Base-by-base conservation (phyloP, 2,329 filamentous ascomycete genomes). In the Fusarium nurragi region DNA sequence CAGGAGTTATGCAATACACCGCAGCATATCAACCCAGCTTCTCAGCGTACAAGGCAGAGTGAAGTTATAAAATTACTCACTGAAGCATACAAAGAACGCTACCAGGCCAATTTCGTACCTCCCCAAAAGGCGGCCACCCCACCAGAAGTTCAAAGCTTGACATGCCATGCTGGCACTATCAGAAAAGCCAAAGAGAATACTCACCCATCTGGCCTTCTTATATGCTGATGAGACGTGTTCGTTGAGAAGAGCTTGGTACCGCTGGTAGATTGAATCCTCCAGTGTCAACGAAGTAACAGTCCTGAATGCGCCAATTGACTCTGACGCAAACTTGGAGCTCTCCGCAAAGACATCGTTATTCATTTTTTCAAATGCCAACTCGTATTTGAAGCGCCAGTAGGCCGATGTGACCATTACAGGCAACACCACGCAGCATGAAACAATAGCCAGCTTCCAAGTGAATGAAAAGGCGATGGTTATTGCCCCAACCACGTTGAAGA, bases 371-470 rank as follows among this genome's bases (percentile, higher is more conserved):
- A 92, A 91, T 60, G 88, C 79, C n/a, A 87, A 74, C 73, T 90
- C 88, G 65, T 85, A 86, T 60, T 77, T 81, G 65, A 86, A 76
- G 2, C 84, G 81, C 74, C 80, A 83, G 68, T 80, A 87, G 0
- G 80, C 81, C 0, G 81, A 79, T 6, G 74, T 52, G 5, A 86
- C 64, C 40, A 81, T 78, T 21, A 87, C 71, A 1, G 85, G 85
- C 51, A 85, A 75, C 7, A 84, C 83, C 10, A 90, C 86, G 67
- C 87, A 90, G 10, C 88, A 78, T 0, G 86, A 83, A 0, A 94
- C 88, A 0, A 93, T 77, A 0, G 88, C 86, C 10, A 94, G 80
- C 73, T 93, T 94, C 91, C 91, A 94, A 2, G 89, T 89, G 72
- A 90, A 92, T 5, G 83, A 80, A 69, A 92, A 93, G 2, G 89